These are phyloP conservation scores for Takakia lepidozioides DNA, from an alignment of 225 moss, liverwort and hornwort species.

Conservation along the genomic window DNA sequence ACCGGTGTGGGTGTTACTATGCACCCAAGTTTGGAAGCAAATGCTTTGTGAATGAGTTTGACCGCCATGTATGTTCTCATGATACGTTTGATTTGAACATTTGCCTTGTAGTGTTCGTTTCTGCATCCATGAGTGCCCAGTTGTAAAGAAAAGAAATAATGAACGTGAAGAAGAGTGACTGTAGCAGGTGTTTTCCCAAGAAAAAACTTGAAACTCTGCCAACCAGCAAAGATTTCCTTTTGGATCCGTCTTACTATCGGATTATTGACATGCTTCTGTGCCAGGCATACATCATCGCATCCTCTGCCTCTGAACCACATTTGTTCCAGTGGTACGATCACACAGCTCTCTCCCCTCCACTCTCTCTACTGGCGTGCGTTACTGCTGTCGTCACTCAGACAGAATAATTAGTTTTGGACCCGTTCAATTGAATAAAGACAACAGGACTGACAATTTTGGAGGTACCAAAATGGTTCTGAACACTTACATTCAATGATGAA, in stretches of 20 bases:
- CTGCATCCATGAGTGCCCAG: neutral
- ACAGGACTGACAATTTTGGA: neutral
- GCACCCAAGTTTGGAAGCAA: slow-evolving; percentile 2
- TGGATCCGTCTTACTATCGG: neutral
- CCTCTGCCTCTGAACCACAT: neutral
- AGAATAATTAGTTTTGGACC: no score
- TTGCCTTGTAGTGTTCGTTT: neutral
- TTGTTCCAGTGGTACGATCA: slow-evolving; percentile 2
- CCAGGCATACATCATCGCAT: slow-evolving; percentile 7
- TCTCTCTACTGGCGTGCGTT: no score
- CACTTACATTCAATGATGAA: neutral
- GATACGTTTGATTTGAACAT: neutral
- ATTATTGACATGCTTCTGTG: neutral
- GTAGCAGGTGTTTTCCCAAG: no score
- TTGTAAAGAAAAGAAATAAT: neutral
- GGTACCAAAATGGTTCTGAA: neutral
- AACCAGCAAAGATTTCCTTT: neutral
- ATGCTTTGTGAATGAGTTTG: slow-evolving; percentile 9
- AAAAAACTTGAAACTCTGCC: neutral
- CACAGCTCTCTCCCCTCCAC: neutral
- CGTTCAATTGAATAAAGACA: no score
- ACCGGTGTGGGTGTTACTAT: slow-evolving; percentile 4
- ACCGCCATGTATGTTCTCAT: slow-evolving; percentile 3
- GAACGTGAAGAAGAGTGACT: no score
- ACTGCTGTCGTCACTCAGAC: no score